phyloP scores from a whole-genome alignment of 2,329 filamentous ascomycete genomes.

The Cladosporium sp. region DNA sequence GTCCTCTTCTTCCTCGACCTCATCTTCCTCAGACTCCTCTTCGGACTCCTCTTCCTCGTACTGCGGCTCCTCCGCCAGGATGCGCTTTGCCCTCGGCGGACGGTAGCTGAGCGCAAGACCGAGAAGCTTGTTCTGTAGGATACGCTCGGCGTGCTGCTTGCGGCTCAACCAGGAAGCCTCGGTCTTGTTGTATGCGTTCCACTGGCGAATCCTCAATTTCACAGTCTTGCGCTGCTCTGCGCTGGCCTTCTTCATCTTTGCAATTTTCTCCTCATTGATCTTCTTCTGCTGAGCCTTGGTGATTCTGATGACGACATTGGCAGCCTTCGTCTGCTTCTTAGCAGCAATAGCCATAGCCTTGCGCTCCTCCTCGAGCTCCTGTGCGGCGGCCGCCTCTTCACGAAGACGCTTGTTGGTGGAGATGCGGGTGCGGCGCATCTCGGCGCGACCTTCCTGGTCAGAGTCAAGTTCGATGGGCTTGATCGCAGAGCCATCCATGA shows the following conservation, averaged over 20 bases:
- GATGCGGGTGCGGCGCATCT: constrained; percentile 34
- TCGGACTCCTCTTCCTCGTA: background rate
- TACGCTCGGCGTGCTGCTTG: constrained; percentile 11
- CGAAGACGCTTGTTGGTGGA: constrained; percentile 30
- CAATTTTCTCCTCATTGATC: constrained; percentile 15
- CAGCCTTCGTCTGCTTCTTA: constrained; percentile 24
- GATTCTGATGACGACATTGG: constrained; percentile 14
- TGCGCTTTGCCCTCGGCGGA: background rate
- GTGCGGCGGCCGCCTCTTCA: constrained; percentile 23
- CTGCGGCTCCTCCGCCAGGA: background rate
- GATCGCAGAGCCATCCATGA: constrained; percentile 46
- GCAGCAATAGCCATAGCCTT: constrained; percentile 21
- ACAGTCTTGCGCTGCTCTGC: constrained; percentile 4
- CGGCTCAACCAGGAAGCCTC: constrained; percentile 12
- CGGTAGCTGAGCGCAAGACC: constrained; percentile 5
- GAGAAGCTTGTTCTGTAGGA: constrained; percentile 10
- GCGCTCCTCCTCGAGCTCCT: constrained; percentile 24
- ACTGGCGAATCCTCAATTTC: background rate
- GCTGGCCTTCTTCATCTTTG: constrained; percentile 10
- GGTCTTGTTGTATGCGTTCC: constrained; percentile 15
- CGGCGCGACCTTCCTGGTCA: constrained; percentile 40
- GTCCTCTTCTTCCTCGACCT: background rate
- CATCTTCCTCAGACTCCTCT: background rate
- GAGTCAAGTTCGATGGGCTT: constrained; percentile 47
- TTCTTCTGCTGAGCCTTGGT: constrained; percentile 13